A percentile compares a stretch with the other conserved stretches of the same genome.
These are phyloP conservation scores for Diaporthe vaccinii DNA, from an alignment of 2,329 filamentous ascomycete genomes.

Conservation along the genomic window DNA sequence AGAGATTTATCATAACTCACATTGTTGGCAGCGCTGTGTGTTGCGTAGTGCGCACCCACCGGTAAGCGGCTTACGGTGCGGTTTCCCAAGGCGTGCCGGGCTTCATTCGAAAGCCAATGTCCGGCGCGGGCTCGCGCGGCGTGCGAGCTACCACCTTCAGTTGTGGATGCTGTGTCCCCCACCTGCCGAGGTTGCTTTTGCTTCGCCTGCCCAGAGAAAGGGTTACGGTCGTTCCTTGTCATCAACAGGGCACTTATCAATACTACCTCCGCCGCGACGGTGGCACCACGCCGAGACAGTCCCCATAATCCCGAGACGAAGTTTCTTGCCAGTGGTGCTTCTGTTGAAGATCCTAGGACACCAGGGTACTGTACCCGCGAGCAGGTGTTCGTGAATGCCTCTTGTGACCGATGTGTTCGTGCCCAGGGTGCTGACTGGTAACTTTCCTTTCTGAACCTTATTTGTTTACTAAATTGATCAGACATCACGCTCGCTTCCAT, in stretches of 20 bases:
- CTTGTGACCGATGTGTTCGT: conserved; percentile 3
- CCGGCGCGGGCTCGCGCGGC: not conserved
- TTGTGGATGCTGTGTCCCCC: conserved; percentile 20
- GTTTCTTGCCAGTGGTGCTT: conserved; percentile 2
- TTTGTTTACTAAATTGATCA: conserved; percentile 17
- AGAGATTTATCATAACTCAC: conserved; percentile 27
- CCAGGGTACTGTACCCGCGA: conserved; percentile 31
- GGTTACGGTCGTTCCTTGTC: not conserved
- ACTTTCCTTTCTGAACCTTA: conserved; percentile 7
- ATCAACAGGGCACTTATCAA: conserved; percentile 1
- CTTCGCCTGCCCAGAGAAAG: not conserved
- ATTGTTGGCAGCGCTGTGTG: conserved; percentile 5
- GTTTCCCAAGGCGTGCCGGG: conserved; percentile 19
- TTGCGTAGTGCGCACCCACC: conserved; percentile 15
- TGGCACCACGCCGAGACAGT: not conserved
- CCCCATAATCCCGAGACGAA: not conserved
- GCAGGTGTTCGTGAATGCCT: not conserved
- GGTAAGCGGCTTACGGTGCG: conserved; percentile 32
- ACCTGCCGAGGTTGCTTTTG: conserved; percentile 7
- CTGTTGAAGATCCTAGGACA: not conserved
- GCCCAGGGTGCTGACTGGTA: conserved; percentile 8
- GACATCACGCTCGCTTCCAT: not conserved
- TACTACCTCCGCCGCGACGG: not conserved
- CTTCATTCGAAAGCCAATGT: conserved; percentile 17
- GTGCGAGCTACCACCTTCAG: not conserved